These are phyloP conservation scores for Capsicum chinense DNA, from an alignment of 257 asterid genomes.

Conservation along the genomic window DNA sequence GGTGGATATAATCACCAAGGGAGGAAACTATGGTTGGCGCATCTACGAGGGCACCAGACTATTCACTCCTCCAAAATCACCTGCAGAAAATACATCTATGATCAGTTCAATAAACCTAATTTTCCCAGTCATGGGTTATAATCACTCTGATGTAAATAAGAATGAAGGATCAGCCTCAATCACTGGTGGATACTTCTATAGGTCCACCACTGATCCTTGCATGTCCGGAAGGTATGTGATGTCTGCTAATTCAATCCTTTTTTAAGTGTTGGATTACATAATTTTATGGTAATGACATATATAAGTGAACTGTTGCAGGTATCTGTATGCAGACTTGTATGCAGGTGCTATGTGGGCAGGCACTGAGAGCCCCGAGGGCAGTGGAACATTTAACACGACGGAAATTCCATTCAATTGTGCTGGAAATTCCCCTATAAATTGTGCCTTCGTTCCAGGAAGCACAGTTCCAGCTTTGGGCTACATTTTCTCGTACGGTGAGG, in stretches of 20 bases:
- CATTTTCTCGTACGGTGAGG: conserved; percentile 86
- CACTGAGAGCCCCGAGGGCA: conserved; percentile 59
- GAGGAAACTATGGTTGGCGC: conserved; percentile 94
- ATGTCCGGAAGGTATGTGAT: conserved; percentile 61
- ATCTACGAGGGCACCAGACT: conserved; percentile 59
- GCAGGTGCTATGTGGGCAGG: conserved; percentile 77
- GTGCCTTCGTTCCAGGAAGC: conserved; percentile 62
- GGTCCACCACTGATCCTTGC: conserved; percentile 81
- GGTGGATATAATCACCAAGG: conserved; percentile 74
- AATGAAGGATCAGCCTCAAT: conserved; percentile 84
- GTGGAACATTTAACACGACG: conserved; percentile 66
- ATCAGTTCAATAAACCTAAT: conserved; percentile 45
- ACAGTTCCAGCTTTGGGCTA: conserved; percentile 72
- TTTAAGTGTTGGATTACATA: conserved; percentile 7
- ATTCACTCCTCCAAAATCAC: conserved; percentile 44
- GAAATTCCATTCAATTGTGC: conserved; percentile 64
- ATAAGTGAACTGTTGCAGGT: conserved; percentile 48
- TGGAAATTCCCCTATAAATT: conserved; percentile 67
- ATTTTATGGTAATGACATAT: not conserved
- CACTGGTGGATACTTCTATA: conserved; percentile 82
- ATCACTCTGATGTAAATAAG: conserved; percentile 69
- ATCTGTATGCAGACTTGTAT: conserved; percentile 78
- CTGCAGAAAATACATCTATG: conserved; percentile 58
- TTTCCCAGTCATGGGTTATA: conserved; percentile 88
- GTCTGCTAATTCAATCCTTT: conserved; percentile 14